Base-by-base conservation (phyloP, 2,329 filamentous ascomycete species). In the Trichoderma aggressivum region DNA sequence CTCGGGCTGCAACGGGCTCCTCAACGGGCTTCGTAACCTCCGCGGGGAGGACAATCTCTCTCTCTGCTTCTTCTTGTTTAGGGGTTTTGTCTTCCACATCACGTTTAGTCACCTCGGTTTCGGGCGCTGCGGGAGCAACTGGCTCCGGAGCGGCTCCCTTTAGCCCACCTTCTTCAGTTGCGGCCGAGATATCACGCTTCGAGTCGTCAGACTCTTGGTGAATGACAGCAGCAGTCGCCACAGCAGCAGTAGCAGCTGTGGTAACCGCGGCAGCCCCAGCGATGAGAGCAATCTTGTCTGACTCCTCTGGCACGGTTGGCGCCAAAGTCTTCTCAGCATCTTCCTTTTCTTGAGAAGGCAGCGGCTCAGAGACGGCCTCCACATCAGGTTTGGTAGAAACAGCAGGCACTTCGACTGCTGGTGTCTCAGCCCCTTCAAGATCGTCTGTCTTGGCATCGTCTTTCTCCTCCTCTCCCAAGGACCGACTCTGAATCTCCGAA, bases 361-460 rank as follows among this genome's bases (percentile, higher is more conserved):
- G 55, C 55, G 50, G 56, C 70, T 68, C 64, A 62, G 70, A 68
- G 30, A 69, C 28, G 21, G 53, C 24, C 43, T 72, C 55, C 32
- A 60, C 68, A 69, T 65, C 55, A 70, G 69, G 43, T 65, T 75
- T 70, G 34, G 66, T 58, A 32, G 34, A 56, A 66, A 71, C 64
- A 67, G 64, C 30, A 71, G 67, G 47, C 34, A 67, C 61, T 32
- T 71, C 60, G 36, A 69, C 55, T 34, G 67, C 60, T 53, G 68
- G 60, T 58, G 60, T 64, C 36, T 70, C 68, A 65, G 53, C 53
- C 68, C 34, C 58, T 50, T 64, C 68, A 58, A 58, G 59, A 53
- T 59, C 28, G 53, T 32, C 72, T 66, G 67, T 70, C 66, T 73
- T 72, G 77, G 77, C 72, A 75, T 67, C 73, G 75, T 75, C 74